Evolutionary conservation across 2,329 filamentous ascomycete genomes (phyloP), one percentile per base, ranked within the genome.

Genomic region (Chalara sp.): DNA sequence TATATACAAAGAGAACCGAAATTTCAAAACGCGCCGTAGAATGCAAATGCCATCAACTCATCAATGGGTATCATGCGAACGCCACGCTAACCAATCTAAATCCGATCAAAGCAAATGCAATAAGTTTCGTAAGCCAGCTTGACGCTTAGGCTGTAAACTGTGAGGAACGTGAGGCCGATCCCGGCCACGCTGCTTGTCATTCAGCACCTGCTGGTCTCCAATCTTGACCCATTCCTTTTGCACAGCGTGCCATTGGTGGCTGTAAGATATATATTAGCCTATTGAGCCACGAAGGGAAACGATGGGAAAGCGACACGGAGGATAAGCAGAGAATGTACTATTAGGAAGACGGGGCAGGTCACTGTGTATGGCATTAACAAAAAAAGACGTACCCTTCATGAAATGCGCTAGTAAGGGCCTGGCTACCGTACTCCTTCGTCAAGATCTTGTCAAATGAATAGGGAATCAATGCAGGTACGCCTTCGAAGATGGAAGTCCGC

Each of bases 401-500:
- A 49, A 80, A 70, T 1, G 83, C 85, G 2, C 71, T 70, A 0
- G 79, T 76, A 50, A 88, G 64, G 30, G 80, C 78, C 68, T 76
- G 80, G n/a, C 70, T 66, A 32, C 78, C 74, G 59, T 89, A 89
- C 69, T 89, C 85, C 32, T 80, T 76, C 4, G 73, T 72, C 50
- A 89, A 67, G 31, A 87, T 79, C 61, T 75, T 75, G 59, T 87
- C 83, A 56, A 85, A 86, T 50, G 73, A 75, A 63, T 81, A 86
- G 4, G 89, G 89, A 29, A 93, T 78, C 57, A 76, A 76, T 29
- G 86, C 86, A 10, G 76, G 70, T 2, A 87, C 81, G 21, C 86
- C 87, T 69, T 93, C 88, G 59, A 89, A 93, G 55, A 79, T 76
- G 30, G 82, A 86, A 63, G 82, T 75, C 12, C 87, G 78, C 75